These are phyloP conservation scores for Colletotrichum neosansevieriae DNA, from an alignment of 2,329 filamentous ascomycete species.

Conservation along the genomic window DNA sequence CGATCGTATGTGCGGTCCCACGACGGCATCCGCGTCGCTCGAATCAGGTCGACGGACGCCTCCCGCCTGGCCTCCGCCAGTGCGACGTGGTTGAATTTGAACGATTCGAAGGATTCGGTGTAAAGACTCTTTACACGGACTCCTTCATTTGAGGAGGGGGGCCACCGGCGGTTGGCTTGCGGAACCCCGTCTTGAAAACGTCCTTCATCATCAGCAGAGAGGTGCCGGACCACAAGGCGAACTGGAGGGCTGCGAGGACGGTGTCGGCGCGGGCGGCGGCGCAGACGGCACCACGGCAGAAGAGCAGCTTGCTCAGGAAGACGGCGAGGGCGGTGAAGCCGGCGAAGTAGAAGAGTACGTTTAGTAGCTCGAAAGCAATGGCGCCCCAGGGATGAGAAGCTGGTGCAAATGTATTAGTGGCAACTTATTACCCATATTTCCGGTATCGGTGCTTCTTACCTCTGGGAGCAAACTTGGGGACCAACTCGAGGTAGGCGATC, in stretches of 20 bases:
- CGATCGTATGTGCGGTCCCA: constrained; percentile 32
- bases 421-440: too few relatives aligned
- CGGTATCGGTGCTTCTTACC: constrained; percentile 46
- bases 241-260: constrained; percentile 66
- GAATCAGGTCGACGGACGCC: constrained; percentile 33
- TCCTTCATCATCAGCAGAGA: constrained; percentile 60
- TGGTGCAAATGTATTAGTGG: constrained; percentile 40
- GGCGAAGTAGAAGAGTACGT: constrained; percentile 68
- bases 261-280: constrained; percentile 65
- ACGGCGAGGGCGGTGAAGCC: constrained; percentile 70
- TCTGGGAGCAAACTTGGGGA: constrained; percentile 58
- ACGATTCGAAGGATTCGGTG: constrained; percentile 7
- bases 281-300: constrained; percentile 70
- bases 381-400: constrained; percentile 62
- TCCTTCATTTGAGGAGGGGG: constrained; percentile 42
- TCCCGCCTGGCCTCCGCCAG: constrained; percentile 34
- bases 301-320: constrained; percentile 66
- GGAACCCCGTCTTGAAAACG: constrained; percentile 58
- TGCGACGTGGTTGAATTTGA: constrained; percentile 30
- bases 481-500: constrained; percentile 64
- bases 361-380: constrained; percentile 63
- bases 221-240: constrained; percentile 65
- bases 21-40: constrained; percentile 30
- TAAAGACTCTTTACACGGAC: constrained; percentile 32
- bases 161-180: constrained; percentile 45